Conservation (phyloP, 176 grass and related monocot species). For the Hsuehochloa calcarea region DNA sequence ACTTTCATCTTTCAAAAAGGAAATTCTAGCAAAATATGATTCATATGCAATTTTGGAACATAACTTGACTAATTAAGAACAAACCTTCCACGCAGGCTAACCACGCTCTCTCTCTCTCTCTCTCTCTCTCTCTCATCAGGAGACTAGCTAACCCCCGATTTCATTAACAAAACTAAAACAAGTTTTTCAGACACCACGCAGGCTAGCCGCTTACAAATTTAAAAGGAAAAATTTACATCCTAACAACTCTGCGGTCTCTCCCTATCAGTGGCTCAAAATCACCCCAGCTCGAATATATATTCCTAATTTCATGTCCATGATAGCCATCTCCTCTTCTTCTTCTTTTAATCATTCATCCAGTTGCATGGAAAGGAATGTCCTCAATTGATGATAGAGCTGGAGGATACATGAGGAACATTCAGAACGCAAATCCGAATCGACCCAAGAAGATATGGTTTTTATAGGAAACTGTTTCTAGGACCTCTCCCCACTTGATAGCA, state of each 20-base stretch:
- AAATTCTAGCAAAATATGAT: neutral
- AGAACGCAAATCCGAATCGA: conserved; percentile 42
- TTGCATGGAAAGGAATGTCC: conserved; percentile 26
- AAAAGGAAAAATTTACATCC: neutral
- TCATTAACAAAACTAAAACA: too few species aligned
- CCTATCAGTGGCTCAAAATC: neutral
- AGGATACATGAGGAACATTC: conserved; percentile 49
- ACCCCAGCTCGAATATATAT: neutral
- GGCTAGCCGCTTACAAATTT: neutral
- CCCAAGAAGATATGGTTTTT: conserved; percentile 30
- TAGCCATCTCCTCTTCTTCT: neutral
- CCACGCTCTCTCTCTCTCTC: too few species aligned
- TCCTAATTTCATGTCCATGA: conserved; percentile 19
- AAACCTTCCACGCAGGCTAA: neutral
- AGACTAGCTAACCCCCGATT: too few species aligned
- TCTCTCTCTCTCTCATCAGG: too few species aligned
- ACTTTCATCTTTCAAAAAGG: neutral
- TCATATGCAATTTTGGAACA: neutral
- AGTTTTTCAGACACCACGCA: neutral
- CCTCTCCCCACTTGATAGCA: conserved; percentile 13
- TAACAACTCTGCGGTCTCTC: too few species aligned
- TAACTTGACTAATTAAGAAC: neutral
- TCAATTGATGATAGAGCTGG: conserved; percentile 5
- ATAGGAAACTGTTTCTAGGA: neutral
- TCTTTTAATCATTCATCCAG: neutral